Evolutionary conservation across 495 filamentous ascomycete species (phyloP).

Genomic region (Letharia columbiana): DNA sequence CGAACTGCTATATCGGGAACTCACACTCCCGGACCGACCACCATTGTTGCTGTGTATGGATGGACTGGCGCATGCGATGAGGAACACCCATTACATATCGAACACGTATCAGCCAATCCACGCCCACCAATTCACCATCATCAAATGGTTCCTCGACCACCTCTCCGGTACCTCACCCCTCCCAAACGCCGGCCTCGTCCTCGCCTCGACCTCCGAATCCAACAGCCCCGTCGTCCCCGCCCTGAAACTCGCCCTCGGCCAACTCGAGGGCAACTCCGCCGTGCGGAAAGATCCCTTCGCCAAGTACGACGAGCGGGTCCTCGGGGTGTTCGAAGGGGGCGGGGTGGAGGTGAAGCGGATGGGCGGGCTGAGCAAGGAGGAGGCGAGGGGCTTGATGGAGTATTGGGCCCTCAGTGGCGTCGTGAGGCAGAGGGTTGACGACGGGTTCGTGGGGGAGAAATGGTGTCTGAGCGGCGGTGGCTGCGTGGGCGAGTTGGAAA

Average conservation of each 20-base stretch:
- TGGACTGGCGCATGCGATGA: conserved; percentile 72
- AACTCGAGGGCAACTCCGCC: conserved; percentile 34
- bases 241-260: conserved; percentile 56
- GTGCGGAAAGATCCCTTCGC: conserved; percentile 48
- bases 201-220: conserved; percentile 61
- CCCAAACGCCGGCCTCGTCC: conserved; percentile 67
- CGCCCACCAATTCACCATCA: conserved; percentile 71
- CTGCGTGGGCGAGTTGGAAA: conserved; percentile 77
- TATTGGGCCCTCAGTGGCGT: conserved; percentile 88
- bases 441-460: conserved; percentile 68
- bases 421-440: conserved; percentile 58
- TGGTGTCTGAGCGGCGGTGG: conserved; percentile 76
- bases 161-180: conserved; percentile 52
- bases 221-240: conserved; percentile 54
- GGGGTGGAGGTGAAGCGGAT: conserved; percentile 49
- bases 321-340: conserved; percentile 38
- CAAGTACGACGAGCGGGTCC: conserved; percentile 58
- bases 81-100: conserved; percentile 60
- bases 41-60: conserved; percentile 75
- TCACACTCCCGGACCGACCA: conserved; percentile 54
- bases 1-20: conserved; percentile 69
- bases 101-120: conserved; percentile 65
- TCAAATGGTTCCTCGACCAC: conserved; percentile 64
- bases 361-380: conserved; percentile 57
- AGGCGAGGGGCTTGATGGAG: conserved; percentile 77